Conservation (phyloP, 1,139 yeast species). For the Blastobotrys elegans region DNA sequence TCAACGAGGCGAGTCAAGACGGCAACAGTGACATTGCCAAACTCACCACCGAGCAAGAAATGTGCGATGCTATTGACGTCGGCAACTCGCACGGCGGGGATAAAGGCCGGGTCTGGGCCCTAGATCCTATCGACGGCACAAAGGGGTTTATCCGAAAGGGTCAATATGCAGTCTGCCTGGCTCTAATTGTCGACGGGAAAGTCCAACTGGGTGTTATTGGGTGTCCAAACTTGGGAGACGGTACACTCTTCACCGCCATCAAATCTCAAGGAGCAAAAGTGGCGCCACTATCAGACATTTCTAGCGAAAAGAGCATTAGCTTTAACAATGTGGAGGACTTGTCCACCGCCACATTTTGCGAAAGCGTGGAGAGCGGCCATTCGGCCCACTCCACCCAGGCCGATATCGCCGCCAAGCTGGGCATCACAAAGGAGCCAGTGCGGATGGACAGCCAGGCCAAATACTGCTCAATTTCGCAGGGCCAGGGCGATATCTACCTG, state of each 20-base stretch:
- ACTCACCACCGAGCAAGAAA: slow-evolving; percentile 43
- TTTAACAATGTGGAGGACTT: slow-evolving; percentile 34
- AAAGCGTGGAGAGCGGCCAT: slow-evolving; percentile 96
- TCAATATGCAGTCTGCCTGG: slow-evolving; percentile 94
- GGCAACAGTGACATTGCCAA: slow-evolving; percentile 30
- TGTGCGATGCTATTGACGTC: slow-evolving; percentile 64
- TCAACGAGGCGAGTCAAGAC: slow-evolving; percentile 25
- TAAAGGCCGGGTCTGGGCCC: slow-evolving; percentile 86
- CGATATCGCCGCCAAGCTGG: slow-evolving; percentile 58
- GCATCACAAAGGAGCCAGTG: slow-evolving; percentile 51
- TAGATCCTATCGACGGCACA: slow-evolving; percentile 98
- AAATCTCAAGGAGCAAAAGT: slow-evolving; percentile 64
- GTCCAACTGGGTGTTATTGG: slow-evolving; percentile 92
- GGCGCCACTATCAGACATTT: slow-evolving; percentile 24
- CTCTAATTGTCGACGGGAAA: slow-evolving; percentile 76
- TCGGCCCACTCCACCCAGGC: slow-evolving; percentile 89
- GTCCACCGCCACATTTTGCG: slow-evolving; percentile 63
- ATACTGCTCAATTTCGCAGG: slow-evolving; percentile 84
- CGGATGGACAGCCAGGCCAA: slow-evolving; percentile 90
- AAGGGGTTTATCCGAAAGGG: slow-evolving; percentile 95
- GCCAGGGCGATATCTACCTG: slow-evolving; percentile 87
- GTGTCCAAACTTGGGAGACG: slow-evolving; percentile 73
- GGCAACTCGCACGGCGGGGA: slow-evolving; percentile 77
- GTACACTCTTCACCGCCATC: slow-evolving; percentile 75
- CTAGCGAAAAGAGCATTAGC: slow-evolving; percentile 24